Evolutionary conservation across 2,329 filamentous ascomycete genomes (phyloP).

Genomic region (Aspergillus ochraceoroseus): DNA sequence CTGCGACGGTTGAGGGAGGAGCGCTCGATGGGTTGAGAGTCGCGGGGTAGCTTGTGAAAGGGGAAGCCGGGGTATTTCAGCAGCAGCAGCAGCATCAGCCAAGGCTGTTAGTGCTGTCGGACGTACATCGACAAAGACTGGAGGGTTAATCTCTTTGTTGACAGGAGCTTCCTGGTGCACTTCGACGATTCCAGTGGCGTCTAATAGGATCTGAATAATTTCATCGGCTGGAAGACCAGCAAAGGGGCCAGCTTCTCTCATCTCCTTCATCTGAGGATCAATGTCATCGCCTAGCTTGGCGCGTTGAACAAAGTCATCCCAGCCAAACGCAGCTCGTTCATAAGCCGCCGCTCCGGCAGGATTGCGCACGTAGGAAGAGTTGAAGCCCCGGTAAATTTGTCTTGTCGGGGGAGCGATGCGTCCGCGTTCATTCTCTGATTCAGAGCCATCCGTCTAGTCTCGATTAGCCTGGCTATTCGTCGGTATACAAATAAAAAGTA

Average conservation of each 20-base stretch:
- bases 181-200: constrained; percentile 28
- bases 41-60: constrained; percentile 45
- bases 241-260: constrained; percentile 26
- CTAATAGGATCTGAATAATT: constrained; percentile 27
- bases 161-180: constrained; percentile 9
- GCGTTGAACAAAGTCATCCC: constrained; percentile 41
- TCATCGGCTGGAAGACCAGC: constrained; percentile 25
- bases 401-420: constrained; percentile 22
- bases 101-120: constrained; percentile 33
- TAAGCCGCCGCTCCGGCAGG: constrained; percentile 34
- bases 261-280: constrained; percentile 38
- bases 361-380: constrained; percentile 34
- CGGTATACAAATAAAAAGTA: neutral
- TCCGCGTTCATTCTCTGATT: constrained; percentile 28
- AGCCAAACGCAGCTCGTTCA: constrained; percentile 34
- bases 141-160: constrained; percentile 10
- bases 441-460: constrained; percentile 31
- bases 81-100: constrained; percentile 37
- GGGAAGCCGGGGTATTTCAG: constrained; percentile 25
- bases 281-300: constrained; percentile 38
- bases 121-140: constrained; percentile 14
- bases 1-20: constrained; percentile 30
- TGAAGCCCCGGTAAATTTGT: constrained; percentile 33
- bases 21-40: constrained; percentile 33
- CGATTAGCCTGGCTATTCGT: constrained; percentile 16